Conservation (phyloP, 768 basidiomycete species). For the Rhodocollybia butyracea region DNA sequence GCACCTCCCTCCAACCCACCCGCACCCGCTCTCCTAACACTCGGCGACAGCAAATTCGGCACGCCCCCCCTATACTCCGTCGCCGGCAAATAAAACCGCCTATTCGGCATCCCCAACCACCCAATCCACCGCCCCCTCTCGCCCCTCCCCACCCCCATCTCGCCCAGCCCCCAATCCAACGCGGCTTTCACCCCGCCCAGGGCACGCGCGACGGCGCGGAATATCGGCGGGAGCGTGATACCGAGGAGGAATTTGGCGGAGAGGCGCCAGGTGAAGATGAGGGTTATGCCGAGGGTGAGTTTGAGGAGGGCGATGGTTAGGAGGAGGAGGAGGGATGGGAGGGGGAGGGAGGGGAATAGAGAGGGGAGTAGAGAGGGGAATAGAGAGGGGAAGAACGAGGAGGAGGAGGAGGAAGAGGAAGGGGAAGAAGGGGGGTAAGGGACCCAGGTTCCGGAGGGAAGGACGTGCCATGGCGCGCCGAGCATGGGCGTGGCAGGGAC, state of each 20-base stretch:
- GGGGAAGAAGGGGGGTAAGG: no score
- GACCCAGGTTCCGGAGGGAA: no score
- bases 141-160: no score
- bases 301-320: slow-evolving; percentile 41
- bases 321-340: slow-evolving; percentile 42
- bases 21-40: slow-evolving; percentile 50
- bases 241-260: slow-evolving; percentile 78
- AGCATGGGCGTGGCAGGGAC: slow-evolving; percentile 25
- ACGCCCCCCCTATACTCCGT: slow-evolving; percentile 77
- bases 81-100: slow-evolving; percentile 88
- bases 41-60: no score
- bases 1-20: slow-evolving; percentile 27
- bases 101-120: slow-evolving; percentile 69
- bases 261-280: slow-evolving; percentile 87
- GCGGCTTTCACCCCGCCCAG: neutral
- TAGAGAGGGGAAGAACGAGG: slow-evolving; percentile 19
- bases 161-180: no score
- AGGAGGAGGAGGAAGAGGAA: no score
- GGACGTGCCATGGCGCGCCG: no score
- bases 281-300: slow-evolving; percentile 61
- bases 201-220: slow-evolving; percentile 63
- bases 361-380: no score
- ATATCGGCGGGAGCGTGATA: slow-evolving; percentile 75
- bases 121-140: no score
- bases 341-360: no score